Conservation (phyloP, 495 filamentous ascomycete species). For the Xylaria longipes region DNA sequence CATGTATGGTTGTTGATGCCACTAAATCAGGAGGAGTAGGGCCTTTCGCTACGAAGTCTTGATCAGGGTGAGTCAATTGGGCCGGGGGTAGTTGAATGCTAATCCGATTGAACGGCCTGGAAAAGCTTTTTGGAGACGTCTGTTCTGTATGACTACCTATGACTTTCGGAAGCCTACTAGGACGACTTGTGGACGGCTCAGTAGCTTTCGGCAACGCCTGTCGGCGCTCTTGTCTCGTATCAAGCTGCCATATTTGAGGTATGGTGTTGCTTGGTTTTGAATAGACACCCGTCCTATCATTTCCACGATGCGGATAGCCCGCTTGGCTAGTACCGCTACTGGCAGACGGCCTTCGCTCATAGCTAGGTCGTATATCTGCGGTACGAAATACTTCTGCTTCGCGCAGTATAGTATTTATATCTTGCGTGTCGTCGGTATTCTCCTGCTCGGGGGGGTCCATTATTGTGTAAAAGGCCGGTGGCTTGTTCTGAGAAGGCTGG, state of each 20-base stretch:
- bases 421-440: conserved; percentile 54
- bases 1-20: conserved; percentile 43
- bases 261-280: conserved; percentile 7
- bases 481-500: conserved; percentile 48
- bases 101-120: conserved; percentile 70
- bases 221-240: conserved; percentile 2
- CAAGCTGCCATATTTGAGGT: conserved; percentile 12
- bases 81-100: conserved; percentile 47
- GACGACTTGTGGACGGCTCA: conserved; percentile 35
- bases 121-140: conserved; percentile 82
- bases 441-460: conserved; percentile 76
- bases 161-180: conserved; percentile 73
- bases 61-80: conserved; percentile 46
- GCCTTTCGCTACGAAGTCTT: conserved; percentile 53
- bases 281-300: not conserved
- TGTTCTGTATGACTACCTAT: conserved; percentile 75
- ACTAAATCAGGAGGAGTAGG: conserved; percentile 52
- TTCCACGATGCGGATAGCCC: conserved; percentile 11
- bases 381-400: conserved; percentile 54
- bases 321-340: conserved; percentile 30
- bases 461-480: conserved; percentile 80
- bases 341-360: conserved; percentile 27
- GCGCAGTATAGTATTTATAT: conserved; percentile 71
- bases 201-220: conserved; percentile 14
- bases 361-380: not conserved